Evolutionary conservation across 257 asterid species (phyloP).

Genomic region (Orobanche coerulescens): DNA sequence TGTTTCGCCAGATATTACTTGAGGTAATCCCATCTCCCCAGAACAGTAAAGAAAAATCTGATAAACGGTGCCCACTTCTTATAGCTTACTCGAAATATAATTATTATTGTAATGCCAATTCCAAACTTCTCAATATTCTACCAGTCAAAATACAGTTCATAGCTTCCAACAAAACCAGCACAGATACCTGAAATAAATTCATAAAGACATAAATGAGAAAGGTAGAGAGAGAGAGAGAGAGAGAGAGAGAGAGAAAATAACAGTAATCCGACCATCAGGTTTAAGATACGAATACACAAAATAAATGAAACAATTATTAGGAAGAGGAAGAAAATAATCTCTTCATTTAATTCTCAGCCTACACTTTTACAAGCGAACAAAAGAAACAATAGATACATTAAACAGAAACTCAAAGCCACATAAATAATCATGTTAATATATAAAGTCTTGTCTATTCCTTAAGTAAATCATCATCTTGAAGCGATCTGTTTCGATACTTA

Average conservation of each 20-base stretch:
- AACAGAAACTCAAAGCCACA: neutral
- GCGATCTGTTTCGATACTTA: neutral
- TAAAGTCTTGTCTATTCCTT: too few relatives aligned
- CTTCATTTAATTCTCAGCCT: conserved; percentile 1
- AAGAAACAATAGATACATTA: neutral
- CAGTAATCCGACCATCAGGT: conserved; percentile 15
- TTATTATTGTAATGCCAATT: neutral
- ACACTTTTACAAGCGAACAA: neutral
- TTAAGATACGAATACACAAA: neutral
- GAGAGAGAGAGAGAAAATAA: neutral
- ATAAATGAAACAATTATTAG: neutral
- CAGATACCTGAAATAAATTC: conserved; percentile 16
- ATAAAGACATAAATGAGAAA: neutral
- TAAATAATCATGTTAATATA: neutral
- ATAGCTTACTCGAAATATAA: neutral
- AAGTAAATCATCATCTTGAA: too few relatives aligned
- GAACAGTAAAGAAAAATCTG: neutral
- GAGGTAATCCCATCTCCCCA: conserved; percentile 63
- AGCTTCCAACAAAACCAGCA: conserved; percentile 13
- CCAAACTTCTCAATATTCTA: conserved; percentile 10
- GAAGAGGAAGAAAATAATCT: neutral
- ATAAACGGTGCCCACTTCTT: neutral
- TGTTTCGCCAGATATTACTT: conserved; percentile 37
- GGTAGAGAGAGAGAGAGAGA: neutral
- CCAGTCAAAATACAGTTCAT: conserved; percentile 5